phyloP scores from a whole-genome alignment of 495 filamentous ascomycete genomes.

The Astrothelium subdiscretum region DNA sequence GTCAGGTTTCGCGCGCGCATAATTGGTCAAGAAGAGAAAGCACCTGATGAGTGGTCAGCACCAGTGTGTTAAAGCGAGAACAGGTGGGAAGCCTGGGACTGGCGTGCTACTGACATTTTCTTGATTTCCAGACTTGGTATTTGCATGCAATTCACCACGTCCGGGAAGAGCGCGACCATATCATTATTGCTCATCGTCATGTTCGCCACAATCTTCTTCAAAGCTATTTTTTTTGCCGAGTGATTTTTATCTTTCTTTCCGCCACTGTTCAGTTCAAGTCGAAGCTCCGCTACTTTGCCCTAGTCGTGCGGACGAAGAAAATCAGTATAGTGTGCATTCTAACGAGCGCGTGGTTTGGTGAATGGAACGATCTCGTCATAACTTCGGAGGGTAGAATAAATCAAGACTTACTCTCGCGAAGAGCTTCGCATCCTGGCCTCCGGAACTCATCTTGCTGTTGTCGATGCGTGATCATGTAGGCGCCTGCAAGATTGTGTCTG shows the following conservation, averaged over 20 bases:
- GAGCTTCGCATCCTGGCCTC: conserved; percentile 94
- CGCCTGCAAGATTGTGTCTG: background rate
- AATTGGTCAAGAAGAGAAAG: conserved; percentile 95
- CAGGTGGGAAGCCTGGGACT: background rate
- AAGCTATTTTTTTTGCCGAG: conserved; percentile 90
- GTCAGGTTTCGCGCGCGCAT: conserved; percentile 87
- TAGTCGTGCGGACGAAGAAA: conserved; percentile 25
- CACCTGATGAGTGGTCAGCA: conserved; percentile 47
- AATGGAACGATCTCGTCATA: no score
- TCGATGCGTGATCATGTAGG: background rate
- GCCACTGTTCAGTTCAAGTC: conserved; percentile 83
- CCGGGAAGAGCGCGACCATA: conserved; percentile 94
- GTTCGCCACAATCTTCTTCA: conserved; percentile 99
- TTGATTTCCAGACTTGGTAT: conserved; percentile 94
- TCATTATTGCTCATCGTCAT: conserved; percentile 99
- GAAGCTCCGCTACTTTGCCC: conserved; percentile 98
- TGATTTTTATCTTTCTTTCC: conserved; percentile 98
- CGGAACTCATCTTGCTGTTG: conserved; percentile 52
- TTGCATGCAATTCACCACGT: conserved; percentile 89
- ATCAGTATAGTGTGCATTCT: background rate
- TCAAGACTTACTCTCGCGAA: conserved; percentile 84
- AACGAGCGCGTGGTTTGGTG: no score
- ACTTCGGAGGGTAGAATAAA: no score
- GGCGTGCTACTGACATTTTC: conserved; percentile 67
- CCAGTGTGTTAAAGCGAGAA: background rate